A percentile compares a stretch with the other conserved stretches of the same genome.
Conservation (phyloP, 345 rosid species). For the Salix viminalis region DNA sequence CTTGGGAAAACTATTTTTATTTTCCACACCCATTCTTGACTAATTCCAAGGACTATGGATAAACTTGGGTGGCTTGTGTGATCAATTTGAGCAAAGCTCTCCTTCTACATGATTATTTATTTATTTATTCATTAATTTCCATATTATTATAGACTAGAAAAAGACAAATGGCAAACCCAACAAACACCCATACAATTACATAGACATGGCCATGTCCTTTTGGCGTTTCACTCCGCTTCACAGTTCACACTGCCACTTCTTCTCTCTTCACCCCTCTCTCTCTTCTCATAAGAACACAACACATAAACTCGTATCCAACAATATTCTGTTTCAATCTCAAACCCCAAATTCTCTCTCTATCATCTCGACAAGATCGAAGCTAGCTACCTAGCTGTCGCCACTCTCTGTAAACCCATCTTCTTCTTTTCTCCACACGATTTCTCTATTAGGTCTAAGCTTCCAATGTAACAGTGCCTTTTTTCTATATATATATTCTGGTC, state of each 20-base stretch:
- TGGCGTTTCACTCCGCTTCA: conserved; percentile 13
- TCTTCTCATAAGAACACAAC: not conserved
- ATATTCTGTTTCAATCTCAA: conserved; percentile 3
- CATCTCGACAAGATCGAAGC: not conserved
- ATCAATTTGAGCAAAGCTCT: not conserved
- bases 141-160: too few relatives aligned
- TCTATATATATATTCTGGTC: not conserved
- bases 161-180: not conserved
- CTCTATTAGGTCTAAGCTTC: not conserved
- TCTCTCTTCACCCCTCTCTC: not conserved
- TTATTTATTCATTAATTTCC: not conserved
- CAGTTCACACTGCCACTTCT: not conserved
- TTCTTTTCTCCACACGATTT: not conserved
- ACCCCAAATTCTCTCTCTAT: not conserved
- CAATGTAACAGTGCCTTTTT: not conserved
- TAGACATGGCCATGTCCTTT: conserved; percentile 20
- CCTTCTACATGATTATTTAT: not conserved
- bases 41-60: too few relatives aligned
- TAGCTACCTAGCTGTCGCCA: not conserved
- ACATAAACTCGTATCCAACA: not conserved
- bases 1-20: too few relatives aligned
- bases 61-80: not conserved
- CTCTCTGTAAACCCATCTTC: not conserved
- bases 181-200: not conserved
- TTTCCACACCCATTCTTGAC: too few relatives aligned